Evolutionary conservation across 768 basidiomycete species (phyloP).

Genomic region (Suillus subalutaceus): DNA sequence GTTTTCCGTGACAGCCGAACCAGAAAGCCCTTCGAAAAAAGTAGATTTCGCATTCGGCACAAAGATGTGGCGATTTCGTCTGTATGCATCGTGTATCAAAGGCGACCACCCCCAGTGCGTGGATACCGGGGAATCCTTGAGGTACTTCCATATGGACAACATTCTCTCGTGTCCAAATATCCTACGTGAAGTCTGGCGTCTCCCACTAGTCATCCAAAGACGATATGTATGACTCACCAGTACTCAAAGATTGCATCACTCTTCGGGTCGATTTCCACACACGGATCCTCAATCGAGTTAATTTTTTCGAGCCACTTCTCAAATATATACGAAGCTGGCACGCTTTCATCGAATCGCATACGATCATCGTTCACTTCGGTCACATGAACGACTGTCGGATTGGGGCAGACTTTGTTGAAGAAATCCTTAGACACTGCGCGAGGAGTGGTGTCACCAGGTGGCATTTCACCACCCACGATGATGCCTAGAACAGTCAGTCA

Average conservation of each 20-base stretch:
- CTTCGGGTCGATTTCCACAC: conserved; percentile 37
- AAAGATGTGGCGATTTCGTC: conserved; percentile 34
- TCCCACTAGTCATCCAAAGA: not conserved
- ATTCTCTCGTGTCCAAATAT: conserved; percentile 38
- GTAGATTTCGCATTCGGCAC: not conserved
- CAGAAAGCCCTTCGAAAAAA: not conserved
- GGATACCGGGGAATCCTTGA: conserved; percentile 36
- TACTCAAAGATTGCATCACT: conserved; percentile 37
- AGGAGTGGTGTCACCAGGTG: conserved; percentile 32
- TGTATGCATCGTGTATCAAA: conserved; percentile 35
- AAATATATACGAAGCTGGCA: conserved; percentile 34
- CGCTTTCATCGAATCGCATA: conserved; percentile 27
- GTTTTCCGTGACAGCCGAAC: conserved; percentile 6
- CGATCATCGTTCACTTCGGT: conserved; percentile 31
- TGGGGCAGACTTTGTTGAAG: conserved; percentile 45
- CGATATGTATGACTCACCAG: conserved; percentile 29
- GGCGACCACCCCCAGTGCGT: conserved; percentile 43
- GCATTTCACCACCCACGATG: conserved; percentile 43
- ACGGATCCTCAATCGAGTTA: conserved; percentile 38
- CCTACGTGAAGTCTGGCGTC: conserved; percentile 22
- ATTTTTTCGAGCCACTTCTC: conserved; percentile 43
- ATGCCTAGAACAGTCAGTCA: conserved; percentile 33
- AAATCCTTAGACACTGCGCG: conserved; percentile 40
- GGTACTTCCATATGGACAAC: conserved; percentile 37
- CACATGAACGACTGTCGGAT: conserved; percentile 36